phyloP scores from a whole-genome alignment of 768 basidiomycete species.

The Tylopilus balloui region DNA sequence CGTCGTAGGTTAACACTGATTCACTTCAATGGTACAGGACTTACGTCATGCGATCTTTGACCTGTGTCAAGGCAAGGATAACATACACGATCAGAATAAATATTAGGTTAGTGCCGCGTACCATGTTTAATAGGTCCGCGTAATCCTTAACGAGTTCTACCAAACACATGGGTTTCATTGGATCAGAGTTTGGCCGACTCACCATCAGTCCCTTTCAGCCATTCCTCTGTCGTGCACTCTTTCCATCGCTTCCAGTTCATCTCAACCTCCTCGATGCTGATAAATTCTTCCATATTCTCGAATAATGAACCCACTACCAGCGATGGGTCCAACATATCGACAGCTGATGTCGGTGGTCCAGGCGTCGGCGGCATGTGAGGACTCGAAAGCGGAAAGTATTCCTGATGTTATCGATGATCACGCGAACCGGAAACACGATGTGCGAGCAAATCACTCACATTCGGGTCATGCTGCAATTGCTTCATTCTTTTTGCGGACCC shows the following conservation, averaged over 20 bases:
- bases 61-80: conserved; percentile 10
- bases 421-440: neutral
- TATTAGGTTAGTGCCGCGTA: conserved; percentile 6
- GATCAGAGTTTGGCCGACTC: neutral
- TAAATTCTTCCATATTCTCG: conserved; percentile 15
- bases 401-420: conserved; percentile 7
- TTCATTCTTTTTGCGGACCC: conserved; percentile 16
- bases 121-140: conserved; percentile 20
- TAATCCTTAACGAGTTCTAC: conserved; percentile 20
- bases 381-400: conserved; percentile 21
- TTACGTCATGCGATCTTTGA: conserved; percentile 29
- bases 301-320: conserved; percentile 16
- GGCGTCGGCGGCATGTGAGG: conserved; percentile 20
- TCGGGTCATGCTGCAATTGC: conserved; percentile 8
- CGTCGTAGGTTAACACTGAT: conserved; percentile 4
- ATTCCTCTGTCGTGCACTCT: conserved; percentile 28
- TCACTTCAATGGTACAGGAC: neutral
- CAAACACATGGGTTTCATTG: neutral
- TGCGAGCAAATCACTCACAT: conserved; percentile 15
- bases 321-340: conserved; percentile 2
- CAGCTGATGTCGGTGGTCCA: neutral
- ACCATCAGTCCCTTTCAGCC: conserved; percentile 31
- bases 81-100: neutral
- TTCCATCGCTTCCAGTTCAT: conserved; percentile 26
- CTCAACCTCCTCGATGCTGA: conserved; percentile 22